Evolutionary conservation across 352 stramenopile species (phyloP).

Genomic region (Globisporangium cylindrosporum): DNA sequence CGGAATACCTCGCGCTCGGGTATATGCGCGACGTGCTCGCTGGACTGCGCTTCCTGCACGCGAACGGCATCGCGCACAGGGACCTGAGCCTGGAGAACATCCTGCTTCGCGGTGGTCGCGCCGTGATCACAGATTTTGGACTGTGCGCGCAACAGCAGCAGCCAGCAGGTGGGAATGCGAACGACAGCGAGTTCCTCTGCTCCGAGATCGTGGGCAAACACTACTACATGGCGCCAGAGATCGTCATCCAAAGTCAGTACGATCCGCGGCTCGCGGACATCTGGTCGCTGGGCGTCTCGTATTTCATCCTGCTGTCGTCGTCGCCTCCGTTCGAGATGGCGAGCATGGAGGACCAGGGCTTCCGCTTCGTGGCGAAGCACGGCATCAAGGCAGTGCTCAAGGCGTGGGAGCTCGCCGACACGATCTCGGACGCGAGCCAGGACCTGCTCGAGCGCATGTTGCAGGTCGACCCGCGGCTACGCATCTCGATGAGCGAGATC

Average conservation of each 20-base stretch:
- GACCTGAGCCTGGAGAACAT: constrained; percentile 98
- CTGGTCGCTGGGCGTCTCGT: constrained; percentile 91
- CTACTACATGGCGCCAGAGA: constrained; percentile 97
- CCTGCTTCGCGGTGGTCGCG: constrained; percentile 67
- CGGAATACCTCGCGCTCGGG: constrained; percentile 39
- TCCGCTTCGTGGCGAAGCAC: constrained; percentile 79
- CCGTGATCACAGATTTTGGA: constrained; percentile 71
- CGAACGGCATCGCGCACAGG: constrained; percentile 83
- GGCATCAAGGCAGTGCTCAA: constrained; percentile 72
- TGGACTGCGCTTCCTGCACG: constrained; percentile 65
- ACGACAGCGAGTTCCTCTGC: constrained; percentile 42
- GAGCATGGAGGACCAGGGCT: constrained; percentile 79
- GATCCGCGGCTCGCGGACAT: constrained; percentile 92
- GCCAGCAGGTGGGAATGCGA: constrained; percentile 20
- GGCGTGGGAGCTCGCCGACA: constrained; percentile 47
- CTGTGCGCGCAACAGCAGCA: constrained; percentile 62
- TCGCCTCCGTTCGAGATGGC: constrained; percentile 91
- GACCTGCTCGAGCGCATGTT: constrained; percentile 80
- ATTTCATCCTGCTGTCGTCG: constrained; percentile 94
- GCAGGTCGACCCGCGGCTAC: constrained; percentile 46
- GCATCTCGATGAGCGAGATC: constrained; percentile 64
- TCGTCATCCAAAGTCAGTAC: constrained; percentile 78
- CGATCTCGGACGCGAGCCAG: constrained; percentile 48
- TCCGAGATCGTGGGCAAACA: constrained; percentile 86
- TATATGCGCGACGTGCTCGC: constrained; percentile 72